Conservation (phyloP, 2,329 filamentous ascomycete species). For the Penicillium verrucosum region DNA sequence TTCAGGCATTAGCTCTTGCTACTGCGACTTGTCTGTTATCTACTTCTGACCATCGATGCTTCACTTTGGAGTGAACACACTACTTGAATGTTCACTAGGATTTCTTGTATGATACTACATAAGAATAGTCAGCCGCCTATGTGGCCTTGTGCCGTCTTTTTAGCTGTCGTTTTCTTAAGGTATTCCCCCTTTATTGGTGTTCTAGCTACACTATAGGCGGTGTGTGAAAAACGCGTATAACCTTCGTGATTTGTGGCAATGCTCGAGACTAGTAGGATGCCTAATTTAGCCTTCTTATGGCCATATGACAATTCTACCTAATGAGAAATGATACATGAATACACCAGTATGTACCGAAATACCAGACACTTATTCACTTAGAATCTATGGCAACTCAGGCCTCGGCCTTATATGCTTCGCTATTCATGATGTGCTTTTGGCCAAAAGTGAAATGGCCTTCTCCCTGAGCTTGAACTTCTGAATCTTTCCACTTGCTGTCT, state of each 20-base stretch:
- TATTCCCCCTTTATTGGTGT: too few relatives aligned
- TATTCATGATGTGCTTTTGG: slow-evolving; percentile 21
- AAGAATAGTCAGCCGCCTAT: neutral
- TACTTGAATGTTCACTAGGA: neutral
- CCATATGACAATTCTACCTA: too few relatives aligned
- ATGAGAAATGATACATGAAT: neutral
- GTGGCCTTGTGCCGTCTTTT: neutral
- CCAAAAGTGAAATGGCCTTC: slow-evolving; percentile 53
- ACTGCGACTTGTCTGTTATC: neutral
- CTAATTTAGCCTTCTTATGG: neutral
- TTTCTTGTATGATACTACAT: neutral
- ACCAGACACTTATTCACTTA: neutral
- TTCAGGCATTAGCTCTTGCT: neutral
- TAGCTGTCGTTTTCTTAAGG: neutral
- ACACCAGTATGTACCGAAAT: neutral
- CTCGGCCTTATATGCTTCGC: neutral
- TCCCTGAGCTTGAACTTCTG: slow-evolving; percentile 87
- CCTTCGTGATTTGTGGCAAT: neutral
- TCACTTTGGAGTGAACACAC: neutral
- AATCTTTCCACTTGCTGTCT: slow-evolving; percentile 95
- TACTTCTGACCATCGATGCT: neutral
- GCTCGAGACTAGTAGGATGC: neutral
- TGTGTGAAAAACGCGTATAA: neutral
- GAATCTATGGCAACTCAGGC: neutral
- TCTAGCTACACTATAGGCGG: too few relatives aligned